Base-by-base conservation (phyloP, 768 basidiomycete genomes). In the Ramaria sp. region DNA sequence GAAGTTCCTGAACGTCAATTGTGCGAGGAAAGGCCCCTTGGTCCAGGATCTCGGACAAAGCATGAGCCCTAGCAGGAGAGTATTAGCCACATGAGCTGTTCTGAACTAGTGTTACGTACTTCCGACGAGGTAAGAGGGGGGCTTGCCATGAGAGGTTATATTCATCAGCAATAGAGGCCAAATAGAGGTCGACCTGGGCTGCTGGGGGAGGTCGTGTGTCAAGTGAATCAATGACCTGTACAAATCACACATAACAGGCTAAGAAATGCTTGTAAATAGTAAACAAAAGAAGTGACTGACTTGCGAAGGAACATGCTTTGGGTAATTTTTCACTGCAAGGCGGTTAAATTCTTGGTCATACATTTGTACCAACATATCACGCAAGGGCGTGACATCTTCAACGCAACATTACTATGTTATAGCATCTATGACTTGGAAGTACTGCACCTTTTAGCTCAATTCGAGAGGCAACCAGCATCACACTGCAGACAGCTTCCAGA, bases 401-500 rank as follows among this genome's bases (percentile, higher is more conserved):
- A 20, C 52, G 57, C 43, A 53, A 24, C 9, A 16, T 15, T n/a
- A 42, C 28, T 32, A 44, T 25, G 48, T n/a, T n/a, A 44, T 39
- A 37, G 22, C 34, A 45, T 22, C 37, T 24, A 5, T 27, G 9
- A 1, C 13, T 9, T 24, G 47, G 10, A 48, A 37, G 28, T 15
- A 6, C 15, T 59, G 16, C 24, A 85, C 86, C 86, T 75, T 74
- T 79, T 7, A 72, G 78, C 25, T 78, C 78, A 3, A 74, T 64
- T 42, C 73, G 72, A 22, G 78, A 76, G 0, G 79, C 75, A 5
- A 82, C 77, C 59, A 74, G 79, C 51, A 88, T 79, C 56, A 88
- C 74, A 53, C 75, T 84, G 12, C 83, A 80, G 16, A 78, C 77
- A 20, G 86, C 84, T 65, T 88, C 85, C n/a, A 77, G 63, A 10